Conservation (phyloP, 176 grass and related monocot genomes). For the Pharus latifolius region DNA sequence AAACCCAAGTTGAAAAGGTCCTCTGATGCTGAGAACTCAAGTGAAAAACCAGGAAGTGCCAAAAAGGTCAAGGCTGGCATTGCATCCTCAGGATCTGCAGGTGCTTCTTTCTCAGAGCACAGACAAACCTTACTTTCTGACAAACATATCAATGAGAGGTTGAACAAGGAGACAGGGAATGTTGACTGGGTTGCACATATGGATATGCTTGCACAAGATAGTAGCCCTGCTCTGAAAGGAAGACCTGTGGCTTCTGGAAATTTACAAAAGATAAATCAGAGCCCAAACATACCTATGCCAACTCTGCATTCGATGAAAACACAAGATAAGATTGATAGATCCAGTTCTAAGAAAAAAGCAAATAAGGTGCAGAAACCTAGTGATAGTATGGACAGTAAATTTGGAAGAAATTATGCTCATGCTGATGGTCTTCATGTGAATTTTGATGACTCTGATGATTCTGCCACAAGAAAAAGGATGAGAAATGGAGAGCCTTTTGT, state of each 20-base stretch:
- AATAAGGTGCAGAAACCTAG: conserved; percentile 40
- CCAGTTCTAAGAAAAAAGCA: conserved; percentile 40
- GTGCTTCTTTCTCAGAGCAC: conserved; percentile 23
- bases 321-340: conserved; percentile 31
- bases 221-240: conserved; percentile 28
- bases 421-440: conserved; percentile 8
- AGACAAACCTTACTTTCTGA: conserved; percentile 31
- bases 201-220: conserved; percentile 21
- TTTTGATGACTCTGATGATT: conserved; percentile 42
- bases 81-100: conserved; percentile 19
- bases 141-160: conserved; percentile 29
- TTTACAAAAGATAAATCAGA: conserved; percentile 33
- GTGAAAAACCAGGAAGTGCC: conserved; percentile 25
- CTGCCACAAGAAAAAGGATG: conserved; percentile 30
- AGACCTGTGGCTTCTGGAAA: conserved; percentile 36
- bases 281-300: conserved; percentile 27
- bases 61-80: conserved; percentile 62
- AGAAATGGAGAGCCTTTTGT: conserved; percentile 12
- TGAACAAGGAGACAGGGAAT: conserved; percentile 36
- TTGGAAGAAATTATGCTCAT: conserved; percentile 25
- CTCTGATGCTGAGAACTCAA: conserved; percentile 27
- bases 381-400: conserved; percentile 31
- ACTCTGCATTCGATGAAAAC: conserved; percentile 28
- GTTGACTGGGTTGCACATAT: conserved; percentile 21
- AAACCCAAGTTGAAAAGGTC: conserved; percentile 56